phyloP scores from a whole-genome alignment of 208 protist species.

The Acanthamoeba lenticulata region DNA sequence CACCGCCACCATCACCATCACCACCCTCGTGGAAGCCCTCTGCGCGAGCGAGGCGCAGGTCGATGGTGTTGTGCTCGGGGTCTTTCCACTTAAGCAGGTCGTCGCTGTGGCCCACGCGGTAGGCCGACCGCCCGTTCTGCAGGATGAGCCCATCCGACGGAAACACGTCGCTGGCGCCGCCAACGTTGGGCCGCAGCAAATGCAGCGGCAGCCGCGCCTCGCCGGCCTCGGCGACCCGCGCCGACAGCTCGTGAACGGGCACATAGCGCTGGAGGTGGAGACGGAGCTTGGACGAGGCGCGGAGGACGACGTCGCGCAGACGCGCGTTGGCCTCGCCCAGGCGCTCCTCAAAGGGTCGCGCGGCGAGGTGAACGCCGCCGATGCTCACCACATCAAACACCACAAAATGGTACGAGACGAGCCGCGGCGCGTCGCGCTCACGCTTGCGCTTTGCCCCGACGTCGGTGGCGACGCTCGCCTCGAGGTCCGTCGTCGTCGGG shows the following conservation, averaged over 20 bases:
- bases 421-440: not conserved
- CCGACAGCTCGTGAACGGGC: not conserved
- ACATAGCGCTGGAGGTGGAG: not conserved
- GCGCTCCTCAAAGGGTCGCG: not conserved
- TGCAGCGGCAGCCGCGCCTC: not conserved
- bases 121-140: not conserved
- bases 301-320: not conserved
- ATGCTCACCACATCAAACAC: not conserved
- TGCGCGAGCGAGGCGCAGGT: not conserved
- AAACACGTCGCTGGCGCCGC: not conserved
- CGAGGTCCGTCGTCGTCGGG: not conserved
- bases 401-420: not conserved
- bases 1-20: not conserved
- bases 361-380: not conserved
- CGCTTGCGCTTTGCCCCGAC: not conserved
- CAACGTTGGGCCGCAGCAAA: not conserved
- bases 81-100: not conserved
- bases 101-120: not conserved
- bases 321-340: not conserved
- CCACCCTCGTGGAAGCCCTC: not conserved
- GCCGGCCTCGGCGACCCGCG: not conserved
- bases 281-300: not conserved
- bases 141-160: not conserved
- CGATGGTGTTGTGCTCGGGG: not conserved
- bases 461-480: not conserved